These are phyloP conservation scores for Selaginella tamariscina DNA, from an alignment of 75 land plant genomes.

Conservation along the genomic window DNA sequence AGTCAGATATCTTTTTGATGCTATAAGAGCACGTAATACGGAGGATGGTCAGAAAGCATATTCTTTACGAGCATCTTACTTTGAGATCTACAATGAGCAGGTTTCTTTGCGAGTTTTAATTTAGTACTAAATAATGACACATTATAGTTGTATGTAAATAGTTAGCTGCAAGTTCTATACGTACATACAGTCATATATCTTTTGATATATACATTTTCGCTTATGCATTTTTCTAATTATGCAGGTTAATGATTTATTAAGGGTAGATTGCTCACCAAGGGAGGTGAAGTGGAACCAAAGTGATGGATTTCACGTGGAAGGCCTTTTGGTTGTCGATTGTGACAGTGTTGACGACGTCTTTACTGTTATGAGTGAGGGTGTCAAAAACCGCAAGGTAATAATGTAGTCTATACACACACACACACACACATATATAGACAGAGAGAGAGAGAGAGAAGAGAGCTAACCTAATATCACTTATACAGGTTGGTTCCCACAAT, in stretches of 20 bases:
- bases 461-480: too few relatives aligned
- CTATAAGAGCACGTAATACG: slow-evolving; percentile 10
- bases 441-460: too few relatives aligned
- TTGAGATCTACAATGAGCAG: slow-evolving; percentile 34
- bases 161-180: neutral
- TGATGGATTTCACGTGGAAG: slow-evolving; percentile 31
- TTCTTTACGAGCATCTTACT: slow-evolving; percentile 28
- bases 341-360: slow-evolving; percentile 30
- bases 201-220: neutral
- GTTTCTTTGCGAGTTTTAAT: slow-evolving; percentile 9
- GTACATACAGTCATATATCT: neutral
- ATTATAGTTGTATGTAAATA: neutral
- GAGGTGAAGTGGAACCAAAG: slow-evolving; percentile 29
- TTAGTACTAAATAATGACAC: neutral
- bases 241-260: slow-evolving; percentile 32
- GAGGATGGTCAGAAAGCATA: slow-evolving; percentile 15
- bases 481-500: slow-evolving; percentile 35
- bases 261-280: slow-evolving; percentile 27
- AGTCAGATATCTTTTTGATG: slow-evolving; percentile 22
- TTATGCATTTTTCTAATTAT: neutral
- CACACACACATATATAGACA: too few relatives aligned
- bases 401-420: neutral
- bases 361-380: slow-evolving; percentile 30
- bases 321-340: slow-evolving; percentile 30
- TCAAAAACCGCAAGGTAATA: slow-evolving; percentile 27